Conservation (phyloP, 805 yeast genomes). For the Lachancea nothofagi region DNA sequence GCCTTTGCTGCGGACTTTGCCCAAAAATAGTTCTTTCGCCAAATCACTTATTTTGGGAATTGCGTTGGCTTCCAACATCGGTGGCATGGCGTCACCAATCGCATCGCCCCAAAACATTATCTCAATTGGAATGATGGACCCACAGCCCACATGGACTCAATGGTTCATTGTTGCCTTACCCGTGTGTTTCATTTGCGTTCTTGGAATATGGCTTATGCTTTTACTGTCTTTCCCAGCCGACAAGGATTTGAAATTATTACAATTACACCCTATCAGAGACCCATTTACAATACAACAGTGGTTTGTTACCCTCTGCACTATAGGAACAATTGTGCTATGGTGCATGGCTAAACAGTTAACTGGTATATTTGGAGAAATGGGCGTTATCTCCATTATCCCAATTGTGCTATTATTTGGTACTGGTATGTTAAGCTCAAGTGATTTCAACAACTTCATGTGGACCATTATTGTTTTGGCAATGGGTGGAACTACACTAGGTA, state of each 20-base stretch:
- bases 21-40: conserved; percentile 70
- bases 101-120: conserved; percentile 95
- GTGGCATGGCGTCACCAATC: conserved; percentile 97
- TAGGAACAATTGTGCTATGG: conserved; percentile 79
- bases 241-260: conserved; percentile 44
- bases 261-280: conserved; percentile 50
- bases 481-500: conserved; percentile 97
- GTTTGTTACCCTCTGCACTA: conserved; percentile 63
- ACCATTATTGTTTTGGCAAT: conserved; percentile 90
- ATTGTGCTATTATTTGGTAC: conserved; percentile 89
- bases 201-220: conserved; percentile 69
- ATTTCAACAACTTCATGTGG: conserved; percentile 95
- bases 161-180: conserved; percentile 92
- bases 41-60: conserved; percentile 84
- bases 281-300: conserved; percentile 67
- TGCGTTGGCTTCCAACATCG: conserved; percentile 87
- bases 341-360: conserved; percentile 76
- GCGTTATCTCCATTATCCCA: conserved; percentile 89
- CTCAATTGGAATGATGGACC: conserved; percentile 82
- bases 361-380: conserved; percentile 86
- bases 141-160: conserved; percentile 80
- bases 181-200: conserved; percentile 55
- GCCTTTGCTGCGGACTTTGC: conserved; percentile 79
- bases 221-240: conserved; percentile 57
- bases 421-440: conserved; percentile 80